Base-by-base conservation (phyloP, 2,329 filamentous ascomycete species). In the Sordariomycetes sp. region DNA sequence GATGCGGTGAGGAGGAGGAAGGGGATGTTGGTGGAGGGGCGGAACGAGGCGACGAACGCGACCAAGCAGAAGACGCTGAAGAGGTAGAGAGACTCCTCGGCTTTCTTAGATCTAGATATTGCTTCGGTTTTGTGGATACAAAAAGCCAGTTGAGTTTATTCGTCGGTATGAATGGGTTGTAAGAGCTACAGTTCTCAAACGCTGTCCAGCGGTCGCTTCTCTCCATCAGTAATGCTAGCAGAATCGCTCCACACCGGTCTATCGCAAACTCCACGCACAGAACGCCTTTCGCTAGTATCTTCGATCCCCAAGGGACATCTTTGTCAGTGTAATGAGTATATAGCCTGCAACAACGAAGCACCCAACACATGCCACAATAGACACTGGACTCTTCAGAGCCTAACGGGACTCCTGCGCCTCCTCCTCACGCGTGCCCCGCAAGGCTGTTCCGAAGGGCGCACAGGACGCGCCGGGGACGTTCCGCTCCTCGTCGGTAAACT, bases 1-100 rank as follows among this genome's bases (percentile, higher is more conserved):
- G 94, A 99, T 74, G 78, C 81, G 43, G 93, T 99, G 48, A 79
- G 94, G 67, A 80, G 79, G 69, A 80, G 91, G 71, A 99, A 99
- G 82, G 94, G 94, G 0, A 68, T 99, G 72, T 74, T 96, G 64
- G 87, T 99, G 3, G 85, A 87, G 75, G 89, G 88, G 1, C 82
- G 87, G 64, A 79, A 87, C 65, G 81, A 90, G 64, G 87, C 90
- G 48, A 87, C 85, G 61, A 89, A 94, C 77, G 94, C 91, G 1
- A 92, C 97, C 82, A 99, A 99, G 82, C 93, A 86, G 70, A 86
- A 85, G 77, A 86, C 82, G 6, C 63, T 86, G 65, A 87, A 86
- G 75, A 72, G 83, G 68, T 86, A 72, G 53, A 16, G n/a, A 20
- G 34, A n/a, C n/a, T 57, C 7, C 20, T 6, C 11, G 43, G 28